Conservation (phyloP, 495 filamentous ascomycete genomes). For the Tetracladium setigerum region DNA sequence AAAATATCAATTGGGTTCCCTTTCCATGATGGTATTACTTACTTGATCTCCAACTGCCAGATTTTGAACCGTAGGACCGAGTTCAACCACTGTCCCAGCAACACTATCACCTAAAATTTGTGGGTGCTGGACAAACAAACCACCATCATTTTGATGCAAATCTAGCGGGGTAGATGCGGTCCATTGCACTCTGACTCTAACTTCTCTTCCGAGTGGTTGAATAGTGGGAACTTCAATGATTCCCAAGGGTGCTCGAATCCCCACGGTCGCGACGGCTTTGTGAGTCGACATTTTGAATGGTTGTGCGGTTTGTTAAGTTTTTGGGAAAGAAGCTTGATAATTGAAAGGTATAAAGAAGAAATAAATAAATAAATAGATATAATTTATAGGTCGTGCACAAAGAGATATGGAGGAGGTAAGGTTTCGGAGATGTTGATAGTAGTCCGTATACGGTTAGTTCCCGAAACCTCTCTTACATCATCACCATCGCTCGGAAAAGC, state of each 20-base stretch:
- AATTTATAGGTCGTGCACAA: no score
- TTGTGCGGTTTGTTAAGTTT: no score
- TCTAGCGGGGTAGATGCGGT: slow-evolving; percentile 46
- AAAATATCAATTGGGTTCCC: not conserved
- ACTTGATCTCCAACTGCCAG: slow-evolving; percentile 30
- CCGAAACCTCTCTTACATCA: no score
- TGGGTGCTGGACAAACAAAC: slow-evolving; percentile 30
- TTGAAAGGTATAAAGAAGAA: no score
- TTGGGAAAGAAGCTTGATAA: no score
- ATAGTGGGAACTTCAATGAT: slow-evolving; percentile 29
- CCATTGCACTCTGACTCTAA: slow-evolving; percentile 36
- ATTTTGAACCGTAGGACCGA: slow-evolving; percentile 31
- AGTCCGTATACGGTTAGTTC: no score
- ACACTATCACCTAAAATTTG: slow-evolving; percentile 32
- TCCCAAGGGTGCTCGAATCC: slow-evolving; percentile 26
- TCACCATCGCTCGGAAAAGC: no score
- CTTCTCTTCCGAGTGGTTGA: slow-evolving; percentile 29
- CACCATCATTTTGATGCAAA: slow-evolving; percentile 46
- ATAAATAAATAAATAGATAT: no score
- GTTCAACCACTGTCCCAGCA: slow-evolving; percentile 36
- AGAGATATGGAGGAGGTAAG: no score
- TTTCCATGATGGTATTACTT: not conserved
- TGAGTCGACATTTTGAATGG: slow-evolving; percentile 26
- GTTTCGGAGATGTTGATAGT: no score
- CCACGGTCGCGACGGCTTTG: slow-evolving; percentile 30